Evolutionary conservation across 768 basidiomycete genomes (phyloP).

Genomic region (Lactifluus piperatus): DNA sequence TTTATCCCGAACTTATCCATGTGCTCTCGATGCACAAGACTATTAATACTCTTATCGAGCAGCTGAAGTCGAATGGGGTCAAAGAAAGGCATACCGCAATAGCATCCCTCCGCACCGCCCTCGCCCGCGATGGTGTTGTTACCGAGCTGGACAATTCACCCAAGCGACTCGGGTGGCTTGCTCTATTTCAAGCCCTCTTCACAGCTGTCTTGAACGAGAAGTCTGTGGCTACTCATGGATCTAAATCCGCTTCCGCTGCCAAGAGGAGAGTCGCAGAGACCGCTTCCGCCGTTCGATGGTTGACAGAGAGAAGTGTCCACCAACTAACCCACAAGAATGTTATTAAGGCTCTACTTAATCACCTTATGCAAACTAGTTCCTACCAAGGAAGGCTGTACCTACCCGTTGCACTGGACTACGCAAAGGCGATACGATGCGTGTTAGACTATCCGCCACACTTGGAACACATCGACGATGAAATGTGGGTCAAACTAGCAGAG

Average conservation of each 20-base stretch:
- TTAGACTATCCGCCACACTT: conserved; percentile 66
- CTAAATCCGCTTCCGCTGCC: conserved; percentile 37
- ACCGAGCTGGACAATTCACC: conserved; percentile 33
- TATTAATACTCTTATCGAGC: conserved; percentile 40
- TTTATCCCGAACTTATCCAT: neutral
- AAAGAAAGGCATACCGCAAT: conserved; percentile 65
- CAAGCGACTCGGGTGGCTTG: conserved; percentile 44
- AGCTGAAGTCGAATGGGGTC: conserved; percentile 52
- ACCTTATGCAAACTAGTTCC: conserved; percentile 54
- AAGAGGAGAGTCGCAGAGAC: conserved; percentile 56
- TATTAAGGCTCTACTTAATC: conserved; percentile 48
- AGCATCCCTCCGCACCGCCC: conserved; percentile 39
- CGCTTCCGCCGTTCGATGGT: conserved; percentile 60
- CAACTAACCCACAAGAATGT: conserved; percentile 44
- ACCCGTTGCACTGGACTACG: conserved; percentile 69
- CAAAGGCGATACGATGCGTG: conserved; percentile 64
- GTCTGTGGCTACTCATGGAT: conserved; percentile 31
- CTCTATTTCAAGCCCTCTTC: conserved; percentile 69
- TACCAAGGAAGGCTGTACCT: conserved; percentile 44
- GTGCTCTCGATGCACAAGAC: conserved; percentile 29
- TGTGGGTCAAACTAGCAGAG: conserved; percentile 63
- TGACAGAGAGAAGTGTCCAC: conserved; percentile 54
- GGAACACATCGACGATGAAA: conserved; percentile 54
- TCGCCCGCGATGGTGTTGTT: conserved; percentile 41
- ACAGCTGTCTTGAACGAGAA: conserved; percentile 56